Percentiles rank a stretch among this genome's conserved stretches.
These are phyloP conservation scores for Amanita molliuscula DNA, from an alignment of 768 basidiomycete genomes.

Conservation along the genomic window DNA sequence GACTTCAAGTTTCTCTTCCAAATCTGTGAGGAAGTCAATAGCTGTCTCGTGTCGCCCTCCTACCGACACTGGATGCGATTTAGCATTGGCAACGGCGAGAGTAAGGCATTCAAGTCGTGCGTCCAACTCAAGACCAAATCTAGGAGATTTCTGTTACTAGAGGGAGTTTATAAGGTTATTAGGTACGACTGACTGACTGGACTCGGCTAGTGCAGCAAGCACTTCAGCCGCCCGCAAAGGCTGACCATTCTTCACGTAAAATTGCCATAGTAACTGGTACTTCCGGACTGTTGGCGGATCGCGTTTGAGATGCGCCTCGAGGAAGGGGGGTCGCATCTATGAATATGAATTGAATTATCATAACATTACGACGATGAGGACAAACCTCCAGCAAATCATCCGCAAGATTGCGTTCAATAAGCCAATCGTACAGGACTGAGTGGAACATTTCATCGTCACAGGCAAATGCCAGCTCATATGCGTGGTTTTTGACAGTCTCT, in stretches of 20 bases:
- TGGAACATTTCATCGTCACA: constrained; percentile 92
- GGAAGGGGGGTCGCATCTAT: constrained; percentile 77
- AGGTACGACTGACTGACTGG: constrained; percentile 51
- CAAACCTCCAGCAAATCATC: constrained; percentile 86
- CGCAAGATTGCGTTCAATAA: constrained; percentile 66
- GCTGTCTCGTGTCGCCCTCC: constrained; percentile 76
- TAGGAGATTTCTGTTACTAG: constrained; percentile 15
- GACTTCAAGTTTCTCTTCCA: constrained; percentile 96
- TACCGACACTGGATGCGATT: constrained; percentile 80
- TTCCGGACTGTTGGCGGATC: constrained; percentile 76
- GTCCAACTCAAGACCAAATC: constrained; percentile 60
- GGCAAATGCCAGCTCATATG: constrained; percentile 78
- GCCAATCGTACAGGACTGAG: constrained; percentile 90
- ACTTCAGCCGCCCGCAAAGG: constrained; percentile 84
- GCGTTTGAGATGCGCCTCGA: constrained; percentile 80
- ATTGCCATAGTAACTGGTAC: constrained; percentile 91
- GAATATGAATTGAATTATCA: not conserved
- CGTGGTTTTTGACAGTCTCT: constrained; percentile 69
- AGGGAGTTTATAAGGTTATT: not conserved
- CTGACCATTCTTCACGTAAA: constrained; percentile 88
- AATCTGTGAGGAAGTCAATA: constrained; percentile 89
- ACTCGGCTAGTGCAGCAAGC: constrained; percentile 73
- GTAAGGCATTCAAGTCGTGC: constrained; percentile 86
- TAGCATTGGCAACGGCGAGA: constrained; percentile 90
- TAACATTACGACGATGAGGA: constrained; percentile 4